Evolutionary conservation across 1,139 yeast genomes (phyloP), one percentile per base, ranked within the genome.

Genomic region (Arxiozyma slooffiae): DNA sequence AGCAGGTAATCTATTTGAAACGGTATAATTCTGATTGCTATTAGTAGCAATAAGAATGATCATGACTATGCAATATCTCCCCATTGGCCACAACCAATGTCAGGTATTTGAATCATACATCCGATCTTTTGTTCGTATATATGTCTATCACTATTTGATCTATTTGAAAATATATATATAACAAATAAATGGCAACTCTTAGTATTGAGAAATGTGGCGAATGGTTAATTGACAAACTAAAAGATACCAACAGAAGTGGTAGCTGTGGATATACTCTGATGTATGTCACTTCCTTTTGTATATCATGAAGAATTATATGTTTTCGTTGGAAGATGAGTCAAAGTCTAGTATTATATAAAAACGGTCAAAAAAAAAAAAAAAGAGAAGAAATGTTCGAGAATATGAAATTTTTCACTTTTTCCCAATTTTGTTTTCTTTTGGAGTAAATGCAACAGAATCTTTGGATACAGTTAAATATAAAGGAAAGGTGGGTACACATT

Each of bases 41-140:
- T 30, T 16, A 11, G 14, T 30, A 30, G 36, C 14, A 11, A n/a
- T 30, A 14, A n/a, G 14, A 11, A 30, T 30, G n/a, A n/a, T 11
- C 14, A 30, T 30, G 11, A 14, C 7, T 11, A 18, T 0, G 97
- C 97, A 24, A 81, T 73, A 66, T 79, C 92, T 56, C 81, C 74
- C 48, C 92, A 71, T 17, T 81, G 73, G 1, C 94, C 97, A 44
- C 63, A 57, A 6, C 75, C 71, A 16, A 67, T 60, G 47, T 66
- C 66, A 4, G 72, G 71, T 3, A 71, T 62, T 45, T 63, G 62
- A 36, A 63, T 55, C 38, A 57, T 56, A 52, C 60, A 55, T 3
- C 68, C 68, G 11, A 64, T 61, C 47, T 58, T 62, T n/a, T 54
- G 55, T 46, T 58, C 57, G 50, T 59, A 60, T 39, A 49, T 53